Conservation (phyloP, 768 basidiomycete genomes). For the Nidularia sp. region DNA sequence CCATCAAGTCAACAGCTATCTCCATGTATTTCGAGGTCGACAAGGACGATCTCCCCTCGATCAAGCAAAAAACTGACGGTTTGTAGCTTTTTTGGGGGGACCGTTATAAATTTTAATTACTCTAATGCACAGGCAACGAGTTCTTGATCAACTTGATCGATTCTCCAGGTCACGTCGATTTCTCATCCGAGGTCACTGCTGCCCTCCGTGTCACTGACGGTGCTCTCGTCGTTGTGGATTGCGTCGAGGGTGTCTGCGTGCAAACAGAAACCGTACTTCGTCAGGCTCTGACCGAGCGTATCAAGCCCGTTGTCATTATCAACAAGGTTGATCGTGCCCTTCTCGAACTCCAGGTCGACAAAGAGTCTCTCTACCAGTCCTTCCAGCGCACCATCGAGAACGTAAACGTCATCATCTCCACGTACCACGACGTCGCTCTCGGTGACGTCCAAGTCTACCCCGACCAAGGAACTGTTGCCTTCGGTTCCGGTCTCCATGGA, state of each 20-base stretch:
- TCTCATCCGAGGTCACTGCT: conserved; percentile 99
- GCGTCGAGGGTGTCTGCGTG: conserved; percentile 98
- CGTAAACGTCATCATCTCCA: conserved; percentile 98
- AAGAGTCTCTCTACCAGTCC: conserved; percentile 96
- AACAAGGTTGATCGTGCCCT: conserved; percentile 99
- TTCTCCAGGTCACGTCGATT: conserved; percentile 99
- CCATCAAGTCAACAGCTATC: conserved; percentile 99
- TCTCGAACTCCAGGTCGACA: conserved; percentile 94
- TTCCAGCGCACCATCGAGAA: conserved; percentile 97
- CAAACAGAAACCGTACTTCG: conserved; percentile 99
- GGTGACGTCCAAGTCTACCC: conserved; percentile 99
- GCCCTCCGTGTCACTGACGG: conserved; percentile 99
- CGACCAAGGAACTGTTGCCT: conserved; percentile 96
- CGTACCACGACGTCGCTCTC: conserved; percentile 89
- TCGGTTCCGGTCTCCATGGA: conserved; percentile 98
- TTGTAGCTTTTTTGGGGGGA: conserved; percentile 17
- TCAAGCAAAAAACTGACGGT: conserved; percentile 96
- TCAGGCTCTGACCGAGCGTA: conserved; percentile 95
- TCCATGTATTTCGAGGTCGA: conserved; percentile 98
- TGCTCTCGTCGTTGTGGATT: conserved; percentile 99
- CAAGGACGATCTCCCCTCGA: conserved; percentile 80
- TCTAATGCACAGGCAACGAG: conserved; percentile 58
- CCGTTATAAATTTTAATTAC: conserved; percentile 1
- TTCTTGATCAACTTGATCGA: conserved; percentile 99
- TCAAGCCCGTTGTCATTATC: conserved; percentile 99